Evolutionary conservation across 2,329 filamentous ascomycete species (phyloP).

Genomic region (Trichophyton equinum): DNA sequence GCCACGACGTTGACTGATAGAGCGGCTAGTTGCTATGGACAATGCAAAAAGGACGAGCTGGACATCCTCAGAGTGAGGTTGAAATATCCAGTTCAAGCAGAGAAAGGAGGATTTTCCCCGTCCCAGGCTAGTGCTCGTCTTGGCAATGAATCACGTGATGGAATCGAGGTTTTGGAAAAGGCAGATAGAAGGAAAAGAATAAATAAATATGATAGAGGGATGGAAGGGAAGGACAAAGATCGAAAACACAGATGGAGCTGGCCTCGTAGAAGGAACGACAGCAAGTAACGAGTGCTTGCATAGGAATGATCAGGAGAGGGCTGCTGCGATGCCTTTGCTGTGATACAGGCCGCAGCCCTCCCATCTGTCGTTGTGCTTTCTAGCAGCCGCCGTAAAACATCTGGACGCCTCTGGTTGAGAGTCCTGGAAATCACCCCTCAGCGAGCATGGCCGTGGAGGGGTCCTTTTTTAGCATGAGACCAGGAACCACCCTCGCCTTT

Average conservation of each 20-base stretch:
- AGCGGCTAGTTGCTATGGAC: constrained; percentile 1
- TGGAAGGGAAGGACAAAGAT: neutral
- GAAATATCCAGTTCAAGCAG: constrained; percentile 11
- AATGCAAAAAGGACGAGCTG: constrained; percentile 13
- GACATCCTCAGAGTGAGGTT: constrained; percentile 15
- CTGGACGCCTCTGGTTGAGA: neutral
- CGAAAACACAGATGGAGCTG: neutral
- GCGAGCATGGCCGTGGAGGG: neutral
- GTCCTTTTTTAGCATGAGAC: neutral
- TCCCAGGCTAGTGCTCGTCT: constrained; percentile 17
- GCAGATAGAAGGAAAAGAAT: neutral
- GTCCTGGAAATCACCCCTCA: neutral
- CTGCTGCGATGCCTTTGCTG: neutral
- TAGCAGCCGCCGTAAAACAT: neutral
- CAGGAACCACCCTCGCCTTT: neutral
- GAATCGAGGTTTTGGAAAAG: constrained; percentile 14
- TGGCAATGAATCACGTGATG: constrained; percentile 29
- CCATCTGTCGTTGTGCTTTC: neutral
- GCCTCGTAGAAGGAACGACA: neutral
- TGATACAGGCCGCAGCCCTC: neutral
- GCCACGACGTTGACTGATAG: neutral
- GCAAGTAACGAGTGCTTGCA: neutral
- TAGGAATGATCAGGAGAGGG: neutral
- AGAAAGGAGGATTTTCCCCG: constrained; percentile 29
- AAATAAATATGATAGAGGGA: too few species aligned